Evolutionary conservation across 2,329 filamentous ascomycete species (phyloP), one percentile per base, ranked within the genome.

Genomic region (Hypoxylon sp.): DNA sequence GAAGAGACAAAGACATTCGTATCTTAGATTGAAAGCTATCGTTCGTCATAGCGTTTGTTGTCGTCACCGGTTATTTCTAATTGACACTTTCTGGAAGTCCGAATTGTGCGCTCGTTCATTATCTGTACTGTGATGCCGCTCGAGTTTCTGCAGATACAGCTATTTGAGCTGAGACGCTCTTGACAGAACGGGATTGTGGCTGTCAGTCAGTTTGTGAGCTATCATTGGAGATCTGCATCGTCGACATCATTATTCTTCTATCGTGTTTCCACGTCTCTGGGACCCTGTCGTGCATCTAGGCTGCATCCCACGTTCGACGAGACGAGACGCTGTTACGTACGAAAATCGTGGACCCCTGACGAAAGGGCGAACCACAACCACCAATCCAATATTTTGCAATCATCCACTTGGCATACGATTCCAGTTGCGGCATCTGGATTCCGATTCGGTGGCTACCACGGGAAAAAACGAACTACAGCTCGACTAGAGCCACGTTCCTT

Each of bases 321-420:
- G 31, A 50, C 25, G 43, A 12, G 11, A 37, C 44, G 55, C 51
- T 62, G 40, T 65, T 67, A 67, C 64, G 64, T 67, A 67, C 62
- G 15, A 63, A 49, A 63, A 64, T 61, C 53, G 35, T 48, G 38
- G 30, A 55, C 51, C 56, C 56, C 57, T 58, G 56, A 40, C 16
- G 36, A 38, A 46, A 37, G 21, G 40, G 50, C 29, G 32, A 42
- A 51, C 45, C 5, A 56, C 56, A 41, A 54, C 45, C 40, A 42
- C 56, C 55, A 56, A 56, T 50, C 36, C 56, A 35, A 25, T 31
- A 38, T 16, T 15, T 38, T 50, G 32, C 56, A 35, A 25, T 31
- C 35, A 16, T 15, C 34, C 21, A 47, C 41, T 51, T 51, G 38
- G 63, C 59, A 34, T 29, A 53, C 49, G 37, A 53, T 53, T 45